Conservation (phyloP, 2,329 filamentous ascomycete species). For the Fusarium albidum region DNA sequence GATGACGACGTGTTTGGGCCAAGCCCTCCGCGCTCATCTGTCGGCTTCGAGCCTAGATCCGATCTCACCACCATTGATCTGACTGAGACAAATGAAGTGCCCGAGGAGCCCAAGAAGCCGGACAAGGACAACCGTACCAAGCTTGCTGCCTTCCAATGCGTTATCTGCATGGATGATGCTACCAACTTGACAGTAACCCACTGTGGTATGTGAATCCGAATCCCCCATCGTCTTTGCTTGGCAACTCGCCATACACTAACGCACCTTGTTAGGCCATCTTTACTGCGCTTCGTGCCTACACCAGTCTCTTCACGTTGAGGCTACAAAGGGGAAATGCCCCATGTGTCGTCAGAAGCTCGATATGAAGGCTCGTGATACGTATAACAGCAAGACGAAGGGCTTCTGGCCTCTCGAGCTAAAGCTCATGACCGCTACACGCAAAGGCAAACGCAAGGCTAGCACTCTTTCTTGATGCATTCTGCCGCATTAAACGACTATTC, state of each 20-base stretch:
- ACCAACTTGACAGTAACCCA: conserved; percentile 68
- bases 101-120: conserved; percentile 53
- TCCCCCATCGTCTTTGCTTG: neutral
- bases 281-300: conserved; percentile 72
- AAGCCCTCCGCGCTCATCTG: conserved; percentile 18
- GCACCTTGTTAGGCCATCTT: conserved; percentile 60
- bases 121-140: conserved; percentile 60
- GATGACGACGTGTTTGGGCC: conserved; percentile 44
- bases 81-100: conserved; percentile 53
- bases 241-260: conserved; percentile 17
- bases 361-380: conserved; percentile 50
- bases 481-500: neutral
- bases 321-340: conserved; percentile 65
- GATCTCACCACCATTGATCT: conserved; percentile 46
- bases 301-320: conserved; percentile 65
- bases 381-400: conserved; percentile 58
- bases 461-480: conserved; percentile 35
- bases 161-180: conserved; percentile 72
- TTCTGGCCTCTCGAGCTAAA: conserved; percentile 69
- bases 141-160: conserved; percentile 67
- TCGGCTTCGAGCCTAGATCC: conserved; percentile 22
- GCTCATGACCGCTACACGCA: conserved; percentile 63
- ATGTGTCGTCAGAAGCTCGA: conserved; percentile 70
- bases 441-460: conserved; percentile 54
- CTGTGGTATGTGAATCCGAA: conserved; percentile 63